A percentile compares a stretch with the other conserved stretches of the same genome.
Conservation (phyloP, 306 rosid genomes). For the Arachis stenosperma region DNA sequence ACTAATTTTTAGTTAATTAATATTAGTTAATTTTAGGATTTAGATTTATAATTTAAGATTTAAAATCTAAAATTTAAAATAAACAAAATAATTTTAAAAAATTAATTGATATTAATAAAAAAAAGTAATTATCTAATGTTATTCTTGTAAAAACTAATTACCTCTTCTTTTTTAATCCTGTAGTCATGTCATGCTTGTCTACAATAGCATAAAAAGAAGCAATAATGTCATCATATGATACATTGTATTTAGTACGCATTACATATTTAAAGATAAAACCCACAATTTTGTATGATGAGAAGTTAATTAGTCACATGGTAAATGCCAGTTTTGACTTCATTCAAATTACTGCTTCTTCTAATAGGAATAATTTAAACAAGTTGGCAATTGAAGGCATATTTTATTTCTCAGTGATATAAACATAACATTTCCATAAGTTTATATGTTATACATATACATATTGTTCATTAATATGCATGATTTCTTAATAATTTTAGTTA, state of each 20-base stretch:
- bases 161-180: conserved; percentile 42
- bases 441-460: no score
- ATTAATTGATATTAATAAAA: background rate
- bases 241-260: background rate
- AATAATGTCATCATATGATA: conserved; percentile 5
- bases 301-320: background rate
- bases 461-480: no score
- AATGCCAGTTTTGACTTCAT: background rate
- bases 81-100: background rate
- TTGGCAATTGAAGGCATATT: no score
- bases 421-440: no score
- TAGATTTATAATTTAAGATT: background rate
- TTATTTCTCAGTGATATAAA: no score
- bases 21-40: no score
- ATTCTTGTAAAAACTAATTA: conserved; percentile 9
- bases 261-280: background rate
- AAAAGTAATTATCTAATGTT: background rate
- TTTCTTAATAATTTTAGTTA: no score
- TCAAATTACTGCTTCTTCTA: no score
- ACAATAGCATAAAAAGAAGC: conserved; percentile 40
- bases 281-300: background rate
- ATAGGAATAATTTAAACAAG: no score
- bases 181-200: conserved; percentile 41
- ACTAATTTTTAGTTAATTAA: no score
- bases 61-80: no score